These are phyloP conservation scores for Neopestalotiopsis sp. DNA, from an alignment of 2,329 filamentous ascomycete species.

Conservation along the genomic window DNA sequence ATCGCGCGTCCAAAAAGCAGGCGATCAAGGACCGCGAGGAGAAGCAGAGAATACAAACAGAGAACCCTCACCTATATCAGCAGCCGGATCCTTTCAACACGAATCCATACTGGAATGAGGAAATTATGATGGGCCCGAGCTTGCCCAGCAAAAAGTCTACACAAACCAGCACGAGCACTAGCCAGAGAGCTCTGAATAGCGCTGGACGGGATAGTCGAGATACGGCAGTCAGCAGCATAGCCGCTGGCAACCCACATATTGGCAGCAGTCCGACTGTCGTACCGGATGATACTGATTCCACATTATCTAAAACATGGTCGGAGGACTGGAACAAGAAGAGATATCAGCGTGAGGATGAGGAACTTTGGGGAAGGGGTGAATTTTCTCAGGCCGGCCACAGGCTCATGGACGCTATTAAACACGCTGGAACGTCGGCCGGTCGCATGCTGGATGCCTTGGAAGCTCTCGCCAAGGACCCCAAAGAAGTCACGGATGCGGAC, in stretches of 20 bases:
- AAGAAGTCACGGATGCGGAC: slow-evolving; percentile 54
- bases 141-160: slow-evolving; percentile 66
- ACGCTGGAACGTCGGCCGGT: slow-evolving; percentile 62
- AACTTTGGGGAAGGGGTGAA: slow-evolving; percentile 74
- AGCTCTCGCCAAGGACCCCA: slow-evolving; percentile 58
- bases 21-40: slow-evolving; percentile 72
- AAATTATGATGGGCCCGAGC: slow-evolving; percentile 82
- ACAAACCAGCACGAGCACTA: slow-evolving; percentile 59
- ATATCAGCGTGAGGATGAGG: slow-evolving; percentile 88
- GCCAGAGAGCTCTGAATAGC: slow-evolving; percentile 65
- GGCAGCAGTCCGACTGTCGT: slow-evolving; percentile 51
- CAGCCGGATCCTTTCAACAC: slow-evolving; percentile 86
- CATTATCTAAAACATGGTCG: slow-evolving; percentile 40
- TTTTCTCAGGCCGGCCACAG: slow-evolving; percentile 59
- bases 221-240: slow-evolving; percentile 35
- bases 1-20: slow-evolving; percentile 72
- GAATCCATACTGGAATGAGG: slow-evolving; percentile 87
- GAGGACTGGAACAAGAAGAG: slow-evolving; percentile 78
- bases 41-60: slow-evolving; percentile 67
- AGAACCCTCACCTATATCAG: slow-evolving; percentile 76
- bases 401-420: slow-evolving; percentile 62
- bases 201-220: slow-evolving; percentile 59
- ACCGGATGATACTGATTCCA: slow-evolving; percentile 50
- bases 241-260: slow-evolving; percentile 41
- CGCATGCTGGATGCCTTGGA: slow-evolving; percentile 53